Evolutionary conservation across 2,329 filamentous ascomycete species (phyloP), one percentile per base, ranked within the genome.

Genomic region (Penicillium sp.): DNA sequence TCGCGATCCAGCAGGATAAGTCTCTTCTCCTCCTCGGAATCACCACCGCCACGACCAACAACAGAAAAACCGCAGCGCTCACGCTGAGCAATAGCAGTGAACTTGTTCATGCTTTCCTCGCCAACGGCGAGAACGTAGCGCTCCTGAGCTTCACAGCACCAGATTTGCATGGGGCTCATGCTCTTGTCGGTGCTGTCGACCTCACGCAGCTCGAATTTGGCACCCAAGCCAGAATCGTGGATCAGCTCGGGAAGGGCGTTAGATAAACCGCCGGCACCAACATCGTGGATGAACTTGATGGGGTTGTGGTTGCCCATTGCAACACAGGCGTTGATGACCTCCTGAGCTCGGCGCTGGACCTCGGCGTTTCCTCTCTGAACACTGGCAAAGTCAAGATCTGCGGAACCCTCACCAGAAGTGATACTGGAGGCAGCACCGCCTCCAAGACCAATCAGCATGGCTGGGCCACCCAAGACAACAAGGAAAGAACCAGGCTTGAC

Each of bases 111-210:
- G 53, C 87, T 83, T 21, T 95, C 88, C 51, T 86, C 85, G 59
- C 93, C 92, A 61, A 99, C 87, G 9, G 96, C 88, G 67, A 99
- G 80, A 8, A 99, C 95, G 69, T 99, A 99, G 73, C 95, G 85
- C 76, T 99, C 95, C 73, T 99, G 95, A 0, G 95, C 92, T 74
- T 98, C 93, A 67, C 93, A 96, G 75, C 95, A 97, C 93, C 93
- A 98, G 47, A 99, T 96, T 72, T 98, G 91, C 57, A 99, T 85
- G 21, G 95, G 95, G 69, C 91, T 96, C 90, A 99, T 93, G 71
- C 91, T 89, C 62, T 83, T 86, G 75, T 98, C 95, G 2, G 91
- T 90, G 72, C 86, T 96, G 72, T 97, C 92, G 37, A 99, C 84
- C 69, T 98, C 91, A 62, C 95, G 88, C n/a, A 99, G 83, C 75